phyloP scores from a whole-genome alignment of 768 basidiomycete genomes.

The Tephrocybe sp. region DNA sequence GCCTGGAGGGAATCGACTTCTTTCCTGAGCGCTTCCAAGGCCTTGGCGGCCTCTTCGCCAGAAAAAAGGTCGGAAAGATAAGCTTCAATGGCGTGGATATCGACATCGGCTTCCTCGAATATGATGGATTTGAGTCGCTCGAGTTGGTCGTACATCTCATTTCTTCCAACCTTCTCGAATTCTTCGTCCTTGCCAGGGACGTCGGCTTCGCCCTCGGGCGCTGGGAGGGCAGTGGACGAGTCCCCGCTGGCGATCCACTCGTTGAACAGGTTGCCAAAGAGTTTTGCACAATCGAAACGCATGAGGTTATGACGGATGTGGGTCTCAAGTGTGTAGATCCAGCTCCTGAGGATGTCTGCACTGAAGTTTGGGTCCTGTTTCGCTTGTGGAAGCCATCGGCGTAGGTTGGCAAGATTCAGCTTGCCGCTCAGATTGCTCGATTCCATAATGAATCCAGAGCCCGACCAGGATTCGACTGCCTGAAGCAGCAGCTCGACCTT shows the following conservation, averaged over 20 bases:
- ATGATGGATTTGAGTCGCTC: conserved; percentile 34
- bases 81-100: conserved; percentile 26
- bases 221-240: conserved; percentile 25
- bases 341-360: conserved; percentile 29
- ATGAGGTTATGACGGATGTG: conserved; percentile 34
- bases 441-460: conserved; percentile 24
- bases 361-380: conserved; percentile 39
- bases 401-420: conserved; percentile 28
- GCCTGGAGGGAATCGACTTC: conserved; percentile 26
- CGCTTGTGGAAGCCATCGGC: conserved; percentile 37
- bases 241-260: conserved; percentile 44
- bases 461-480: conserved; percentile 32
- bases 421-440: conserved; percentile 18
- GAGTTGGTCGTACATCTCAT: conserved; percentile 34
- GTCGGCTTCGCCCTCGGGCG: conserved; percentile 8
- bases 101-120: conserved; percentile 33
- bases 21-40: conserved; percentile 27
- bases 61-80: conserved; percentile 39
- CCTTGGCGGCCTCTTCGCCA: conserved; percentile 25
- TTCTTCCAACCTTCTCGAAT: conserved; percentile 32
- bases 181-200: conserved; percentile 9
- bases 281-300: conserved; percentile 37
- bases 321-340: conserved; percentile 35
- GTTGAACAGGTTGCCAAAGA: conserved; percentile 40
- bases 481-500: conserved; percentile 33